phyloP scores from a whole-genome alignment of 139 green algal species.

The Gonium pectorale region DNA sequence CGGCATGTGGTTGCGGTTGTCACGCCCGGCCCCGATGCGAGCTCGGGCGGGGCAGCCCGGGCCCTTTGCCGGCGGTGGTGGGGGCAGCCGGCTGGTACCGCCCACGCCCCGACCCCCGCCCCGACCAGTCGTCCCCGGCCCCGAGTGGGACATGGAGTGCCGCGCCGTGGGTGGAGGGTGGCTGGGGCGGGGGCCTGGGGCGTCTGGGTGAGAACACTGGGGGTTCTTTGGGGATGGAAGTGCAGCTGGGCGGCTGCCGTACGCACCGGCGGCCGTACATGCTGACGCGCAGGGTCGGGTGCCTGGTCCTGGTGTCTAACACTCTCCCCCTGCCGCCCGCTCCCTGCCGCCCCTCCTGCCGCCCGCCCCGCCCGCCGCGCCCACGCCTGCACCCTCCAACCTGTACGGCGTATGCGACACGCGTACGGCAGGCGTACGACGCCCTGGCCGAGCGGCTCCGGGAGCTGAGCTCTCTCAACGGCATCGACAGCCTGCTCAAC shows the following conservation, averaged over 20 bases:
- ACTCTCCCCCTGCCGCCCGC: not conserved
- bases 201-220: too few species aligned
- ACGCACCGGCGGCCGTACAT: not conserved
- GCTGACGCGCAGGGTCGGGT: not conserved
- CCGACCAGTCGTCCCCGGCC: not conserved
- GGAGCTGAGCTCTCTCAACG: slow-evolving; percentile 72
- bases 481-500: slow-evolving; percentile 76
- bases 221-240: too few species aligned
- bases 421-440: slow-evolving; percentile 77
- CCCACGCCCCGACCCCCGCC: not conserved
- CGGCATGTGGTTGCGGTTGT: not conserved
- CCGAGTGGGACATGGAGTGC: not conserved
- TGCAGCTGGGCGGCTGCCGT: not conserved
- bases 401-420: too few species aligned
- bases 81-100: not conserved
- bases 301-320: not conserved
- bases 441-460: slow-evolving; percentile 74
- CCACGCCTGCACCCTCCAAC: not conserved
- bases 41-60: too few species aligned
- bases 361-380: not conserved
- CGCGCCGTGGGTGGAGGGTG: not conserved
- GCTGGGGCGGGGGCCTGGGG: too few species aligned
- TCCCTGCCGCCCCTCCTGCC: not conserved
- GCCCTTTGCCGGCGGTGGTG: not conserved
- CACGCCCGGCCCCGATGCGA: too few species aligned